Conservation (phyloP, 805 yeast genomes). For the Candida wancherniae region DNA sequence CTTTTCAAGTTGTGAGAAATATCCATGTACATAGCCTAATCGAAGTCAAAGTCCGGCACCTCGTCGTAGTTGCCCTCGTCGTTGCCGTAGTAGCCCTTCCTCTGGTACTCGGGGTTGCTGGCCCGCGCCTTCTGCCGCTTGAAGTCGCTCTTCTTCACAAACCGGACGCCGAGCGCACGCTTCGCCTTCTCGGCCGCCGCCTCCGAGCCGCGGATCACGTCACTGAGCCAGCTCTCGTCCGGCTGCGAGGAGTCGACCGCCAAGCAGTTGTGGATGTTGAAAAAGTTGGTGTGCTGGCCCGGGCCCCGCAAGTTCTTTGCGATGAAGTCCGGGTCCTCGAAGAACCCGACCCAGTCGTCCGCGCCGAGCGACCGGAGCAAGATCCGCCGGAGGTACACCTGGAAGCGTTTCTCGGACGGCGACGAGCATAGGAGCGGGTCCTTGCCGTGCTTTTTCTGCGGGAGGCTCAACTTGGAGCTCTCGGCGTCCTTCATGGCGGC, state of each 20-base stretch:
- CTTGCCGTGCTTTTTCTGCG: constrained; percentile 5
- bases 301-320: constrained; percentile 16
- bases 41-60: constrained; percentile 22
- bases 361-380: constrained; percentile 10
- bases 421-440: constrained; percentile 23
- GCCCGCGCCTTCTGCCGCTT: constrained; percentile 12
- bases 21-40: neutral
- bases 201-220: constrained; percentile 10
- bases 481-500: constrained; percentile 15
- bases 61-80: constrained; percentile 23
- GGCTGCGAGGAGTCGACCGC: constrained; percentile 13
- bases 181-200: constrained; percentile 13
- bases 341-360: constrained; percentile 6
- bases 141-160: constrained; percentile 19
- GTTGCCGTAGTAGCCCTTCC: constrained; percentile 21
- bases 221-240: constrained; percentile 16
- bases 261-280: constrained; percentile 28
- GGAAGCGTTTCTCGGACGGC: constrained; percentile 29
- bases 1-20: constrained; percentile 31
- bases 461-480: constrained; percentile 16
- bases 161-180: constrained; percentile 20
- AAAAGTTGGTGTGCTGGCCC: constrained; percentile 23
- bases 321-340: constrained; percentile 12
- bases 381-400: constrained; percentile 8
- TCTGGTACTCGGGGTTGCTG: constrained; percentile 2